Evolutionary conservation across 495 filamentous ascomycete species (phyloP), one percentile per base, ranked within the genome.

Genomic region (Penicillium egyptiacum): DNA sequence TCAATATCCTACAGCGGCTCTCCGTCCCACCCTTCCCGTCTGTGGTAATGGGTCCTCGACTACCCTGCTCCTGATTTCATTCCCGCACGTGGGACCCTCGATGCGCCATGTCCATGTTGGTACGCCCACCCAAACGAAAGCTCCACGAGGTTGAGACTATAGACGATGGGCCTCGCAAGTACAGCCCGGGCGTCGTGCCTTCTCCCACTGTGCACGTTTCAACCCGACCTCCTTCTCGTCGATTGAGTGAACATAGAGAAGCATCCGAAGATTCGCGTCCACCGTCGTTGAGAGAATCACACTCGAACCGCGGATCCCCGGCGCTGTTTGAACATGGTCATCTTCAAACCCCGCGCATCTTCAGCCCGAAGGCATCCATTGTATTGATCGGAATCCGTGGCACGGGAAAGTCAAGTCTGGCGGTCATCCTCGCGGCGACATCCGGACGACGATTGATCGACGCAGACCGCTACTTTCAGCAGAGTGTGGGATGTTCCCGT

Each of bases 381-480:
- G 86, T 91, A 1, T 76, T 93, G 19, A 81, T 91, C 23, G 89
- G 89, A 20, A 83, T 88, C 52, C 85, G 86, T 17, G 88, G 89
- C 4, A 86, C 87, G 5, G 88, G 88, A 14, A 92, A 92, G 66
- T 85, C 87, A 5, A 90, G 86, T 17, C 76, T 93, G 11, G 88
- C 86, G 2, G 85, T 92, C 59, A 88, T 93, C 45, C 83, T 86
- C n/a, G 86, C 88, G 4, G 86, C 86, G 20, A 80, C 85, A 57
- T 85, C 87, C 16, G 82, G 83, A 14, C 81, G 87, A 12, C 82
- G 86, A 22, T 77, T 92, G 22, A 83, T 91, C 45, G 89, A 89
- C 53, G 82, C 84, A 50, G 88, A 91, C 63, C 79, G 82, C 57
- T 84, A 81, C 51, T 92, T 92, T 58, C 81, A 86, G 41, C 82